phyloP scores from a whole-genome alignment of 2,329 filamentous ascomycete species.

The Massarina eburnea region DNA sequence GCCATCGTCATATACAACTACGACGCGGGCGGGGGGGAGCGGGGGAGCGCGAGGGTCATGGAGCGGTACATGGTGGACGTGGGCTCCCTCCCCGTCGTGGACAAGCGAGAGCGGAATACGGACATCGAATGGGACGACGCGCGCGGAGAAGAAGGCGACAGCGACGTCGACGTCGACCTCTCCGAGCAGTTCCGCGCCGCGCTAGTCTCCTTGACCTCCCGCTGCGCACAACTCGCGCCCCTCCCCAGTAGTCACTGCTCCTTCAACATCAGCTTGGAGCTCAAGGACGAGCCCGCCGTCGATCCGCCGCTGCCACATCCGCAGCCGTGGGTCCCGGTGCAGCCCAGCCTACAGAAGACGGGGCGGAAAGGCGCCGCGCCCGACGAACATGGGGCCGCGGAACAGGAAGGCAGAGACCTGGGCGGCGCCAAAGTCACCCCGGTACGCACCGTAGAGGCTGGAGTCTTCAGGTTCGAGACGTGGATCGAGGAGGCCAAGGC shows the following conservation, averaged over 20 bases:
- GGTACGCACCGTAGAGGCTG: slow-evolving; percentile 64
- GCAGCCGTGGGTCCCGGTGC: slow-evolving; percentile 63
- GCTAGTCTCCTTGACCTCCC: slow-evolving; percentile 63
- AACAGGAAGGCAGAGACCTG: slow-evolving; percentile 38
- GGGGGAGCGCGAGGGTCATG: slow-evolving; percentile 50
- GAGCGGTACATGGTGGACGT: slow-evolving; percentile 65
- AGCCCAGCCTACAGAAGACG: slow-evolving; percentile 49
- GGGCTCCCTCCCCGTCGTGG: slow-evolving; percentile 56
- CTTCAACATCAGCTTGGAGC: slow-evolving; percentile 75
- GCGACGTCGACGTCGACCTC: slow-evolving; percentile 54
- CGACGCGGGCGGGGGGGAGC: slow-evolving; percentile 7
- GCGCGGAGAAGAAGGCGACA: slow-evolving; percentile 12
- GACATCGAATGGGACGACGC: slow-evolving; percentile 48
- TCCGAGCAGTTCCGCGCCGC: slow-evolving; percentile 73
- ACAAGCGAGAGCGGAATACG: slow-evolving; percentile 50
- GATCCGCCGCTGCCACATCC: slow-evolving; percentile 52
- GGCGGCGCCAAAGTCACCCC: slow-evolving; percentile 61
- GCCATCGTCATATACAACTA: slow-evolving; percentile 59
- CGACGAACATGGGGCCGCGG: slow-evolving; percentile 19
- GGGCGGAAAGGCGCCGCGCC: slow-evolving; percentile 22
- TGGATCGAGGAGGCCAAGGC: slow-evolving; percentile 68
- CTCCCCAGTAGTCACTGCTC: slow-evolving; percentile 66
- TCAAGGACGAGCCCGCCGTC: slow-evolving; percentile 61
- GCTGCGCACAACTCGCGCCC: slow-evolving; percentile 58
- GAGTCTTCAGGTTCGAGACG: slow-evolving; percentile 66